These are phyloP conservation scores for Pyricularia sp. DNA, from an alignment of 2,329 filamentous ascomycete genomes.

Conservation along the genomic window DNA sequence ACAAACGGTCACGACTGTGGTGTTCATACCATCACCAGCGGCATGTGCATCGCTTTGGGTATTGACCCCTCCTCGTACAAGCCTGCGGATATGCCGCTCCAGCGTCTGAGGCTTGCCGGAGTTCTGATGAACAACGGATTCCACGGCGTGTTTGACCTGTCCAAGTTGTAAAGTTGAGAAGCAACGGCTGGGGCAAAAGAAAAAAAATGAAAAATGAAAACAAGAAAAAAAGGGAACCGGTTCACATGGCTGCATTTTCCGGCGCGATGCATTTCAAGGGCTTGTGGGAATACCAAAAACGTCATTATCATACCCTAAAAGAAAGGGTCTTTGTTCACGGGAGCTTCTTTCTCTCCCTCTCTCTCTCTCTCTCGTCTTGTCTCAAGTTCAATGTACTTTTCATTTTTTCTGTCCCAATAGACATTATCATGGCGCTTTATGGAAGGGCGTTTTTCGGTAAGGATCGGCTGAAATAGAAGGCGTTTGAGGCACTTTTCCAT, in stretches of 20 bases:
- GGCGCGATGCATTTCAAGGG: not conserved
- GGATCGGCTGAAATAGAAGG: not conserved
- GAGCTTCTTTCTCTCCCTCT: not conserved
- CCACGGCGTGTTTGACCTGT: constrained; percentile 45
- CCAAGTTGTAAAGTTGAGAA: constrained; percentile 20
- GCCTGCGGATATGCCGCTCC: constrained; percentile 45
- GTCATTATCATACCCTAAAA: not conserved
- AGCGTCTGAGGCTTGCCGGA: constrained; percentile 53
- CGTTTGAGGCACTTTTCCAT: not conserved
- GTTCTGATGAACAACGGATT: constrained; percentile 61
- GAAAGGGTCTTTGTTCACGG: not conserved
- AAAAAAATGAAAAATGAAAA: not conserved
- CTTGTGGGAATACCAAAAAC: not conserved
- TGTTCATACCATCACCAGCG: constrained; percentile 68
- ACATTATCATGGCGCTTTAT: not conserved
- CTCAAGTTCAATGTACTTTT: not conserved
- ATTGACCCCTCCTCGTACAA: constrained; percentile 42
- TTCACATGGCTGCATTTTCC: not conserved
- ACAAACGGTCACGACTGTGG: constrained; percentile 66
- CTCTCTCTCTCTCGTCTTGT: not conserved
- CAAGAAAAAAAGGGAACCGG: not conserved
- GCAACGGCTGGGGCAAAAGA: not conserved
- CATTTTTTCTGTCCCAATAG: not conserved
- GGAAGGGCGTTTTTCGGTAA: not conserved
- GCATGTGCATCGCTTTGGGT: constrained; percentile 49